Evolutionary conservation across 768 basidiomycete genomes (phyloP), one percentile per base, ranked within the genome.

Genomic region (Boletus vermiculosoides): DNA sequence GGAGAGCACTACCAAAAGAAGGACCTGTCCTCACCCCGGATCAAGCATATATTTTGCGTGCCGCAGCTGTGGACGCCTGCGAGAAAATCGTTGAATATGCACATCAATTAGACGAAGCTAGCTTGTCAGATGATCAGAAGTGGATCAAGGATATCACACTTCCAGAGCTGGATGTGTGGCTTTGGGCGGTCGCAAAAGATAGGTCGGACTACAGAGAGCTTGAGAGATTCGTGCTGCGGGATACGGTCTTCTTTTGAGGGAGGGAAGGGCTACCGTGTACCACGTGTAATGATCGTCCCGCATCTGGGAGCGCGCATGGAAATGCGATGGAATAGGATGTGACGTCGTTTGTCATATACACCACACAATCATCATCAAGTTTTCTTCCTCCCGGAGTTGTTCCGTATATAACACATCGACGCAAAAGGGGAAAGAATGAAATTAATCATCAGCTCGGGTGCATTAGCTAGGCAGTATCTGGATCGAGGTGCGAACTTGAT

Each of bases 171-270:
- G 87, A 92, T 65, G 81, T 80, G 64, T 94, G 90, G 89, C 69
- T 93, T n/a, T 90, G 91, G 88, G 78, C 83, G 33, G 81, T 90
- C 5, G 89, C 88, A 37, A 92, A 94, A 67, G 90, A 91, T 62
- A 76, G 89, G 60, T 62, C 73, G 31, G 90, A 91, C 69, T 92
- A 91, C 65, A 76, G 87, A 50, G 72, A 72, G 48, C 74, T 93
- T 40, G 77, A 78, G 61, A 76, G 91, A 60, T 88, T 92, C 65
- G 86, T 81, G n/a, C 72, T 82, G 67, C 75, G 77, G 54, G 75
- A 84, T 57, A 90, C 90, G 0, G 74, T 82, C 40, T 91, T 85
- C 69, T 94, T 90, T 70, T 93, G 56, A 66, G 39, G 41, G 28
- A 51, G 34, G 22, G 36, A 50, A 36, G 47, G 33, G 34, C 31